A percentile compares a stretch with the other conserved stretches of the same genome.
Conservation (phyloP, 495 filamentous ascomycete species). For the Aspergillus homomorphus region DNA sequence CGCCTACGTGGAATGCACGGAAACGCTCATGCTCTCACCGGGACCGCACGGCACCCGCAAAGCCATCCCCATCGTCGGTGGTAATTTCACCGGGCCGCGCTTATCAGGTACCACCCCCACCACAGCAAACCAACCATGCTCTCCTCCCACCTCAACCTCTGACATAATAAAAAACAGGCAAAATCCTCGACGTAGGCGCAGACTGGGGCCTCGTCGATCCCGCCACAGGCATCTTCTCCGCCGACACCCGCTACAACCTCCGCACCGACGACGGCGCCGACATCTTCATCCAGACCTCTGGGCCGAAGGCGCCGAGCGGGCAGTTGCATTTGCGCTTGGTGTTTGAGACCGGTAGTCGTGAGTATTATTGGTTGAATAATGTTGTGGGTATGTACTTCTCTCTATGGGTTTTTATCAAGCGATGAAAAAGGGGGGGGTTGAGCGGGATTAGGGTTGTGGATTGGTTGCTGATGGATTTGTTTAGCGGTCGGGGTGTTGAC, state of each 20-base stretch:
- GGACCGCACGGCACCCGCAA: slow-evolving; percentile 26
- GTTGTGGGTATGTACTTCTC: slow-evolving; percentile 26
- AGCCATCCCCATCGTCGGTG: slow-evolving; percentile 32
- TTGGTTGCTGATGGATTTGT: neutral
- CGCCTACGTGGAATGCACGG: slow-evolving; percentile 25
- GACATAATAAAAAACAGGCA: slow-evolving; percentile 12
- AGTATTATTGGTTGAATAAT: slow-evolving; percentile 38
- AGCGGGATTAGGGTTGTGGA: neutral
- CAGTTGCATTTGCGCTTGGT: slow-evolving; percentile 28
- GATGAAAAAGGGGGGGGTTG: neutral
- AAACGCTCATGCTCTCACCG: slow-evolving; percentile 18
- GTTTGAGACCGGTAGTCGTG: slow-evolving; percentile 27
- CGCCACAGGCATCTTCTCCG: slow-evolving; percentile 27
- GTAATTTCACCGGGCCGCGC: slow-evolving; percentile 31
- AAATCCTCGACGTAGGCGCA: slow-evolving; percentile 32
- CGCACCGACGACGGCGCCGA: slow-evolving; percentile 30
- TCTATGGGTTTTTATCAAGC: neutral
- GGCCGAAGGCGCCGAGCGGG: slow-evolving; percentile 21
- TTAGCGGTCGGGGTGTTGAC: slow-evolving; percentile 29
- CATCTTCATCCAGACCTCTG: slow-evolving; percentile 29
- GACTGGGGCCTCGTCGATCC: slow-evolving; percentile 32
- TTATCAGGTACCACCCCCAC: slow-evolving; percentile 17
- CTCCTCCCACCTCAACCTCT: neutral
- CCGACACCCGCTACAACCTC: slow-evolving; percentile 35
- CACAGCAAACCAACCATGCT: neutral